Evolutionary conservation across 257 asterid genomes (phyloP), one percentile per base, ranked within the genome.

Genomic region (Gentiana macrophylla): DNA sequence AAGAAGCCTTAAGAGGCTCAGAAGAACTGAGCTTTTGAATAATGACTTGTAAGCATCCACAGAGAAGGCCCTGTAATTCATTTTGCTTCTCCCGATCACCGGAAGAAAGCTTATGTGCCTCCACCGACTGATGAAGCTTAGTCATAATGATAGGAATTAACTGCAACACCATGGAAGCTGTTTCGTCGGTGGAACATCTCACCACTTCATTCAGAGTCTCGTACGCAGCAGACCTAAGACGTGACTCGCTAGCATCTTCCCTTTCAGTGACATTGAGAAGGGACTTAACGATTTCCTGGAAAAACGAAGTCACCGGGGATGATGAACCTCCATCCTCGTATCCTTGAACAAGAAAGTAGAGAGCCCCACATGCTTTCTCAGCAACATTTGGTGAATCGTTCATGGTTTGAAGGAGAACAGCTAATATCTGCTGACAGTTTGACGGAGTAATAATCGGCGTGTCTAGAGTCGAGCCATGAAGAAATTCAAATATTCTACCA

Each of bases 321-420:
- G 89, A 34, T 9, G 79, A 35, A 32, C 86, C 84, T 46, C 77
- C 77, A 61, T 88, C 90, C 68, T 82, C 86, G 1, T 72, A 88
- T 8, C 94, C 94, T 68, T 84, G 95, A 35, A 82, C 84, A 8
- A 82, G 88, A 65, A 80, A 84, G 68, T 82, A 84, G 12, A 84
- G 90, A 65, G 95, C 95, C 49, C 95, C 95, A 50, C 95, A 88
- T 5, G 88, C 83, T 67, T 88, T 88, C 72, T 84, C 97, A 55
- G 91, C 86, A 56, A 88, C 88, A 71, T 88, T 82, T 46, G 95
- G 96, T 70, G 79, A 73, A 61, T 87, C 96, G 46, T 71, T 80
- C 94, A 87, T 87, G 82, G 89, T 77, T 68, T 84, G 86, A 63
- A 87, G 89, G 32, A 87, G 86, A 76, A 87, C 90, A 3, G 80